Percentiles rank a stretch among this genome's conserved stretches.
These are phyloP conservation scores for Isabelozyma heimii DNA, from an alignment of 805 yeast genomes.

Conservation along the genomic window DNA sequence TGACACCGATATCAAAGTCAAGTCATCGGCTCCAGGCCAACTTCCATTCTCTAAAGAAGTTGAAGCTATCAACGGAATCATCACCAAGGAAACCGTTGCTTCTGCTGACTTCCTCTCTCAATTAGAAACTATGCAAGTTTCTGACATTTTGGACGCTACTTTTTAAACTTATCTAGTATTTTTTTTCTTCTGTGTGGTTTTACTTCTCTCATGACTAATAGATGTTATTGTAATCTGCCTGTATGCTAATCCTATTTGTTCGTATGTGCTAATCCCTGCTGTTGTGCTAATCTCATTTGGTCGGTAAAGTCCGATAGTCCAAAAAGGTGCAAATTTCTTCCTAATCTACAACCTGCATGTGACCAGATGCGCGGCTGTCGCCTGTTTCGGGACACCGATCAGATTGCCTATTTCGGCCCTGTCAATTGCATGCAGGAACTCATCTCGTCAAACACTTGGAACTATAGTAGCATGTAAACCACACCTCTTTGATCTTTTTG, in stretches of 20 bases:
- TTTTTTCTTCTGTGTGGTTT: background rate
- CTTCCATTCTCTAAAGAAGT: conserved; percentile 7
- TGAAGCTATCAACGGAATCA: conserved; percentile 12
- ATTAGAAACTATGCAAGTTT: background rate
- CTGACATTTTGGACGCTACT: background rate
- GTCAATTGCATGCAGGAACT: too few relatives aligned
- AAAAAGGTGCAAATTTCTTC: background rate
- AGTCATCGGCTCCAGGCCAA: background rate
- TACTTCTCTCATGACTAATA: too few relatives aligned
- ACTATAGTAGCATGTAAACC: too few relatives aligned
- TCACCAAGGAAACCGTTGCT: conserved; percentile 6
- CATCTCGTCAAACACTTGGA: too few relatives aligned
- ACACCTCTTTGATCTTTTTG: too few relatives aligned
- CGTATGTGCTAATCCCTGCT: too few relatives aligned
- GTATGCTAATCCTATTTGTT: too few relatives aligned
- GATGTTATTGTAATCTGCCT: too few relatives aligned
- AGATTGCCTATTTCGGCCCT: background rate
- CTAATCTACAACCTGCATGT: background rate
- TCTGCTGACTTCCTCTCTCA: background rate
- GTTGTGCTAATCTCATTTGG: too few relatives aligned
- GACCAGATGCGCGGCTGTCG: background rate
- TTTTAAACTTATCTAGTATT: background rate
- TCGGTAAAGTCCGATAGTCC: background rate
- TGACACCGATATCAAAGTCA: conserved; percentile 6
- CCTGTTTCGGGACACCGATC: background rate